These are phyloP conservation scores for Mycena galopus DNA, from an alignment of 768 basidiomycete species.

Conservation along the genomic window DNA sequence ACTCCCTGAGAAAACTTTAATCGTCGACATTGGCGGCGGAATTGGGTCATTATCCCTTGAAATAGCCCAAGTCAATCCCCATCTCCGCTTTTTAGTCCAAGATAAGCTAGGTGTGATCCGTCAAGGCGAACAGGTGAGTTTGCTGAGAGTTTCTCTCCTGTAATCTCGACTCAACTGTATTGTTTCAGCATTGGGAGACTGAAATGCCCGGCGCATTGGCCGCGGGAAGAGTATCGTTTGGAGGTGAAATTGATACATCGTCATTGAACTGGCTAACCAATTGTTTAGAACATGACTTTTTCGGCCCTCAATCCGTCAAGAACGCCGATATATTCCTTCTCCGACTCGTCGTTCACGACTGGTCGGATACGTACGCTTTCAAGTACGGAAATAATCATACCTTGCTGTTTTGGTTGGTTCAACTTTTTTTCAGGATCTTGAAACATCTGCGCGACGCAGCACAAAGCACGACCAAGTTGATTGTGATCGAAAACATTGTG, in stretches of 20 bases:
- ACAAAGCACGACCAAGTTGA: background rate
- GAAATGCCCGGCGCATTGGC: conserved; percentile 38
- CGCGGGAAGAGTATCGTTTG: conserved; percentile 10
- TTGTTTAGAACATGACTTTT: conserved; percentile 49
- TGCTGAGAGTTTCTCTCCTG: background rate
- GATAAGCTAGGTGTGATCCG: conserved; percentile 8
- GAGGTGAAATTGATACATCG: background rate
- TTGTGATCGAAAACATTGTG: background rate
- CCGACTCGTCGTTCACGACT: conserved; percentile 47
- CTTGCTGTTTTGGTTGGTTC: background rate
- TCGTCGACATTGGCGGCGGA: conserved; percentile 21
- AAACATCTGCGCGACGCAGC: conserved; percentile 13
- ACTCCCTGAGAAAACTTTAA: background rate
- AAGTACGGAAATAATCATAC: background rate
- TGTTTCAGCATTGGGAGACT: conserved; percentile 37
- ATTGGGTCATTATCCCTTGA: conserved; percentile 12
- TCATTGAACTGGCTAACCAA: background rate
- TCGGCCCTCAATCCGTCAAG: conserved; percentile 8
- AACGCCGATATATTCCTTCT: conserved; percentile 19
- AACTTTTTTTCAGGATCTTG: conserved; percentile 5
- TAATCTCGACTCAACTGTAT: no score
- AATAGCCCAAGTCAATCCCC: conserved; percentile 7
- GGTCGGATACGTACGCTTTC: conserved; percentile 8
- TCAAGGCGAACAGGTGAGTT: background rate
- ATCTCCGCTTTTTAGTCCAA: conserved; percentile 1